Conservation (phyloP, 495 filamentous ascomycete genomes). For the Chlorociboria aeruginascens region DNA sequence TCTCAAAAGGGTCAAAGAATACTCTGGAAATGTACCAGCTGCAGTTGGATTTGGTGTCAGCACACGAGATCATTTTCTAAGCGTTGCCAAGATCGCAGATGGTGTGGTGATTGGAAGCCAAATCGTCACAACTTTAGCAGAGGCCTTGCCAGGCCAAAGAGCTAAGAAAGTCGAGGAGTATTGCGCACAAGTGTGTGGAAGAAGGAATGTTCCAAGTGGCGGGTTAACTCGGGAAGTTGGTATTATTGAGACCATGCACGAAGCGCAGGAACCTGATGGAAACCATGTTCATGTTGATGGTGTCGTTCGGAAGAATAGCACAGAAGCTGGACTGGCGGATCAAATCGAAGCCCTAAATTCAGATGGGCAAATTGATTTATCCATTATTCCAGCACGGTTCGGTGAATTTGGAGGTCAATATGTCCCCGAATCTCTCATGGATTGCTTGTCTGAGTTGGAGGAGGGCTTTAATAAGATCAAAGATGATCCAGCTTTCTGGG, state of each 20-base stretch:
- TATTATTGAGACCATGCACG: slow-evolving; percentile 49
- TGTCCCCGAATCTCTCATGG: slow-evolving; percentile 95
- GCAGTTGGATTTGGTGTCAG: slow-evolving; percentile 94
- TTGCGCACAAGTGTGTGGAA: slow-evolving; percentile 68
- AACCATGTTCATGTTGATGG: slow-evolving; percentile 42
- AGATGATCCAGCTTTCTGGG: slow-evolving; percentile 87
- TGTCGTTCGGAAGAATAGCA: slow-evolving; percentile 45
- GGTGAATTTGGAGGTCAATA: slow-evolving; percentile 99
- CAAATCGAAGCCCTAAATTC: slow-evolving; percentile 64
- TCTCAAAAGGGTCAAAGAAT: slow-evolving; percentile 75
- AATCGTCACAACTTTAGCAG: slow-evolving; percentile 57
- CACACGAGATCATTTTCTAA: slow-evolving; percentile 86
- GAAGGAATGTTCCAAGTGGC: slow-evolving; percentile 34
- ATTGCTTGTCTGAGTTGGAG: slow-evolving; percentile 85
- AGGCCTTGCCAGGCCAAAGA: slow-evolving; percentile 56
- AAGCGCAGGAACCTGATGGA: slow-evolving; percentile 37
- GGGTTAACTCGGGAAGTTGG: slow-evolving; percentile 44
- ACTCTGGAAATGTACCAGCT: slow-evolving; percentile 79
- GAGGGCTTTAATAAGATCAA: slow-evolving; percentile 77
- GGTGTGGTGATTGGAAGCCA: slow-evolving; percentile 97
- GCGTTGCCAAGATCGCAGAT: slow-evolving; percentile 72
- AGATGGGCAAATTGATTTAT: slow-evolving; percentile 24
- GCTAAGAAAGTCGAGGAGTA: slow-evolving; percentile 75
- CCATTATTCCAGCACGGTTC: slow-evolving; percentile 67
- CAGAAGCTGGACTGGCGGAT: slow-evolving; percentile 51